These are phyloP conservation scores for Magnaporthales sp. DNA, from an alignment of 2,329 filamentous ascomycete genomes.

Conservation along the genomic window DNA sequence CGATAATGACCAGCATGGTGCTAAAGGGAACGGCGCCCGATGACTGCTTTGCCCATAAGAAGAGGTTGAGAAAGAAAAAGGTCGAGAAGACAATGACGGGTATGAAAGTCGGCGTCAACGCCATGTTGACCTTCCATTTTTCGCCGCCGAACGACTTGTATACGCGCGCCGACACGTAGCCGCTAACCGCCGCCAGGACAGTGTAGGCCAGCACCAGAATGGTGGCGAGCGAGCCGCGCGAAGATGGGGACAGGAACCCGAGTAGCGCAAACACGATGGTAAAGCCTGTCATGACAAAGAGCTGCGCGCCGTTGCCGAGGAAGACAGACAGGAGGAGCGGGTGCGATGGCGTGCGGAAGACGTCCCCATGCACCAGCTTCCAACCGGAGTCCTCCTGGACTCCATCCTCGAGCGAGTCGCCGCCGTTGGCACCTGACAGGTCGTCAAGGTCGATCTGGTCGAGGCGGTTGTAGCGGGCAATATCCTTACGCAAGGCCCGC, in stretches of 20 bases:
- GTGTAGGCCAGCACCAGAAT: slow-evolving; percentile 93
- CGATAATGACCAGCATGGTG: slow-evolving; percentile 89
- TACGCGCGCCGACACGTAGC: slow-evolving; percentile 79
- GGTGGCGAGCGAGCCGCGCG: slow-evolving; percentile 86
- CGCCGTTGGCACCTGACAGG: slow-evolving; percentile 49
- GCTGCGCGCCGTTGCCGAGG: slow-evolving; percentile 86
- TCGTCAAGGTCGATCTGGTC: slow-evolving; percentile 89
- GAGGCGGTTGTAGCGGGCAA: slow-evolving; percentile 90
- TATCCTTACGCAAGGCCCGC: slow-evolving; percentile 85
- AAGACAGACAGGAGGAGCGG: slow-evolving; percentile 80
- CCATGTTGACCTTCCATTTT: slow-evolving; percentile 89
- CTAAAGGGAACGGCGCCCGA: slow-evolving; percentile 93
- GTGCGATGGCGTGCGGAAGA: slow-evolving; percentile 80
- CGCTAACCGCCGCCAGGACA: slow-evolving; percentile 82
- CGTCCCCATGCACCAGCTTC: slow-evolving; percentile 96
- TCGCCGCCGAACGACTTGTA: slow-evolving; percentile 94
- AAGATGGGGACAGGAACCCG: slow-evolving; percentile 91
- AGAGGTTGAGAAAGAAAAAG: slow-evolving; percentile 93
- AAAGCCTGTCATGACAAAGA: slow-evolving; percentile 95
- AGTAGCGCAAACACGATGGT: slow-evolving; percentile 91
- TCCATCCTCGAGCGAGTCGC: slow-evolving; percentile 72
- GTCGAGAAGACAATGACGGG: slow-evolving; percentile 76
- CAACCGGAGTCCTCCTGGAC: slow-evolving; percentile 97
- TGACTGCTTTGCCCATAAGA: slow-evolving; percentile 88
- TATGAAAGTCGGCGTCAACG: slow-evolving; percentile 75